Conservation (phyloP, 164 flowering plant genomes). For the Nymphaea colorata region DNA sequence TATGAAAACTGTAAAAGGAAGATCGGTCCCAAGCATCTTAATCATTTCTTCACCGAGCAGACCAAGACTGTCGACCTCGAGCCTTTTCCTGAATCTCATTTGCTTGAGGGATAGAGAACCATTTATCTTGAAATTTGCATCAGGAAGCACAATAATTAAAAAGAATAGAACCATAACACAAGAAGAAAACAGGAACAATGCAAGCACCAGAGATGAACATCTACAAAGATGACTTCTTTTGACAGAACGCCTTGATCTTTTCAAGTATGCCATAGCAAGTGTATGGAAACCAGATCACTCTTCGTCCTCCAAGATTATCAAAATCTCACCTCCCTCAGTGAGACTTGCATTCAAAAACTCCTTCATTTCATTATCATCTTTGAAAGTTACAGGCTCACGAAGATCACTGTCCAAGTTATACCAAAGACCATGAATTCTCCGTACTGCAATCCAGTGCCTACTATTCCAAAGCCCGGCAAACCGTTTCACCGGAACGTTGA, state of each 20-base stretch:
- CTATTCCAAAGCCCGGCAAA: constrained; percentile 72
- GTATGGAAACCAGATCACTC: constrained; percentile 8
- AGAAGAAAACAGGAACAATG: constrained; percentile 7
- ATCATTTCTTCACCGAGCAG: constrained; percentile 60
- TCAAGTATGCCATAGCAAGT: neutral
- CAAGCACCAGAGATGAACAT: neutral
- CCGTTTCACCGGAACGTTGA: constrained; percentile 57
- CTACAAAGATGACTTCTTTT: neutral
- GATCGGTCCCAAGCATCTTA: constrained; percentile 73
- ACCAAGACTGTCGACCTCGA: constrained; percentile 22
- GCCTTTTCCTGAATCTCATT: constrained; percentile 6
- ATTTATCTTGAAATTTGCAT: constrained; percentile 10
- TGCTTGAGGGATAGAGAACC: constrained; percentile 4
- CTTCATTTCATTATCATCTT: constrained; percentile 35
- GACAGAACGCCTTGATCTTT: neutral
- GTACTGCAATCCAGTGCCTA: constrained; percentile 78
- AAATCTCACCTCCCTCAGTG: constrained; percentile 48
- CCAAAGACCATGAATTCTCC: constrained; percentile 62
- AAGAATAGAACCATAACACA: constrained; percentile 32
- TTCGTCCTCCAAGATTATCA: constrained; percentile 47
- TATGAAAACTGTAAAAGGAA: constrained; percentile 67
- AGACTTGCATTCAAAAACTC: constrained; percentile 47
- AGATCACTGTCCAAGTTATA: constrained; percentile 96
- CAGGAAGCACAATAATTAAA: constrained; percentile 42
- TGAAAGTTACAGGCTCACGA: constrained; percentile 32